Evolutionary conservation across 257 asterid genomes (phyloP).

Genomic region (Nicotiana attenuata): DNA sequence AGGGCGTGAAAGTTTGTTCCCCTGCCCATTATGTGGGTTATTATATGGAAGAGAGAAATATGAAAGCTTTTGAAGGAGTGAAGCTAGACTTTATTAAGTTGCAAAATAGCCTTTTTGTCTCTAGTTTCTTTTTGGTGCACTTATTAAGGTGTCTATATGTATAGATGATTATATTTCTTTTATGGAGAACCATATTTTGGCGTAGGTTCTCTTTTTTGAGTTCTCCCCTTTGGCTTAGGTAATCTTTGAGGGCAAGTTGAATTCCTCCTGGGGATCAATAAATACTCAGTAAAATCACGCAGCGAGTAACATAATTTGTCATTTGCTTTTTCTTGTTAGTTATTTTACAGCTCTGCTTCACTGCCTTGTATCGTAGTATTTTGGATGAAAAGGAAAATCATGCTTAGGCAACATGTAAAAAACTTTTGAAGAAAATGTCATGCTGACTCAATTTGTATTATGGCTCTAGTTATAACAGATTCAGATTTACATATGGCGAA

Average conservation of each 20-base stretch:
- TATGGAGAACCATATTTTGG: background rate
- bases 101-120: background rate
- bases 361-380: background rate
- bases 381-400: background rate
- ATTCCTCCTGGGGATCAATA: too few species aligned
- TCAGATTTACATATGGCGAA: background rate
- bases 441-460: background rate
- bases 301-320: background rate
- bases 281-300: too few species aligned
- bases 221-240: background rate
- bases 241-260: background rate
- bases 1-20: background rate
- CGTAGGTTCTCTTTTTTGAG: too few species aligned
- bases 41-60: background rate
- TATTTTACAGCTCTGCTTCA: background rate
- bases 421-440: background rate
- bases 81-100: background rate
- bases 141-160: background rate
- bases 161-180: background rate
- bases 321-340: background rate
- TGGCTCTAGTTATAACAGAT: background rate
- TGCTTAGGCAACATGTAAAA: background rate
- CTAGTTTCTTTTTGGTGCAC: background rate
- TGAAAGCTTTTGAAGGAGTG: background rate
- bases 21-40: background rate